phyloP scores from a whole-genome alignment of 1,284 basidiomycete species.

The Entoloma clypeatum region DNA sequence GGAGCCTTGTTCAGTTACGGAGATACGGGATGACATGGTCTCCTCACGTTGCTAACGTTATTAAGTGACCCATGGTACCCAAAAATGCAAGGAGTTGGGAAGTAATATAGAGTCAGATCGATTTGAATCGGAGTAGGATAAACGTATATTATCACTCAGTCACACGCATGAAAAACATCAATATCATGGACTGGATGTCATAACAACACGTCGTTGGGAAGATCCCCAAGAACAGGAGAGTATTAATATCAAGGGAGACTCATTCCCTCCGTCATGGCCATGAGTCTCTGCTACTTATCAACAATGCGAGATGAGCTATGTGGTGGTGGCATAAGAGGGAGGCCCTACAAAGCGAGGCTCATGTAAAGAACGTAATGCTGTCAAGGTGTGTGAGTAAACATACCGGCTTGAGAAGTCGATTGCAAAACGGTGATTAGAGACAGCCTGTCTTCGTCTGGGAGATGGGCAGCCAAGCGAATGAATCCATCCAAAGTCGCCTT shows the following conservation, averaged over 20 bases:
- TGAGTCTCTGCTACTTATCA: no score
- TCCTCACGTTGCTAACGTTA: slow-evolving; percentile 74
- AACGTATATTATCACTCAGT: no score
- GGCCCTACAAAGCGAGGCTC: slow-evolving; percentile 27
- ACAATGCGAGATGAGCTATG: no score
- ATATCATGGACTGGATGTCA: no score
- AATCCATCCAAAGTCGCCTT: slow-evolving; percentile 69
- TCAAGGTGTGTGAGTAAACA: slow-evolving; percentile 16
- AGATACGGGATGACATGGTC: not conserved
- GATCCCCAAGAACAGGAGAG: no score
- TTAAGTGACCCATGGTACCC: slow-evolving; percentile 72
- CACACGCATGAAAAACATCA: no score
- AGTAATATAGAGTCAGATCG: no score
- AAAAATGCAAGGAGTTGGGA: not conserved
- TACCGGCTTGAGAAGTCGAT: slow-evolving; percentile 50
- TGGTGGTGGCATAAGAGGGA: slow-evolving; percentile 34
- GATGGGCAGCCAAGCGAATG: slow-evolving; percentile 60
- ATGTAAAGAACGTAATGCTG: not conserved
- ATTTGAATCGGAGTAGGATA: no score
- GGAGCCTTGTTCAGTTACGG: not conserved
- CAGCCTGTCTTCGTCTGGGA: slow-evolving; percentile 70
- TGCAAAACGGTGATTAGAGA: slow-evolving; percentile 60
- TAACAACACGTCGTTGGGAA: no score
- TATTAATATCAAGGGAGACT: no score
- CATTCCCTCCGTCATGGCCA: no score